Evolutionary conservation across 164 flowering plant species (phyloP), one percentile per base, ranked within the genome.

Genomic region (Cinnamomum micranthum): DNA sequence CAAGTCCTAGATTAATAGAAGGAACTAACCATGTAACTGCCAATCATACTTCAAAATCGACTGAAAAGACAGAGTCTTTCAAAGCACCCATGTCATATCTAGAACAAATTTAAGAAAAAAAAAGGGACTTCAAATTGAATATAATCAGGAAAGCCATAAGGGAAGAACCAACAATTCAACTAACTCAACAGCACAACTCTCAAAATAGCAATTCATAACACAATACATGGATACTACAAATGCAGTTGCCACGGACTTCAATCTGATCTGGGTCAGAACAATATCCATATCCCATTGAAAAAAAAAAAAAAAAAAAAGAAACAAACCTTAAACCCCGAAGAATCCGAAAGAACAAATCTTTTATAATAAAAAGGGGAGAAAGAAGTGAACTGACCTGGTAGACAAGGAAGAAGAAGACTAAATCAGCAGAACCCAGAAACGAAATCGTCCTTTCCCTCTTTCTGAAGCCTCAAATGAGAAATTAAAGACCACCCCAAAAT

Each of bases 381-480:
- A 31, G 15, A 7, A 15, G 17, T 50, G 63, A 60, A 78, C 72
- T 59, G 3, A 78, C 81, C 81, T 78, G 55, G 17, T 19, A 28
- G 50, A 71, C 68, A 55, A 73, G 69, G 51, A 67, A 59, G 52
- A 63, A 47, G 50, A 60, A 63, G 55, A 71, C 63, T 52, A 28
- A 76, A 73, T 55, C 74, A 27, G 25, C 65, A 58, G 62, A 31
- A 68, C 75, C 68, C 75, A 77, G 76, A 71, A 12, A 73, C 2
- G 27, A 19, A 27, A 35, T 20, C 13, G 15, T 51, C 28, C 22
- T 9, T 77, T 35, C 33, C 23, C 50, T 35, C 71, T 19, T 50
- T 51, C 50, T 52, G 22, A 50, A 67, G 24, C 10, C 60, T 70
- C 27, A 59, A 68, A 72, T 67, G 60, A 35, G 28, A 69, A 71